Base-by-base conservation (phyloP, 306 rosid species). In the Glycine soja region DNA sequence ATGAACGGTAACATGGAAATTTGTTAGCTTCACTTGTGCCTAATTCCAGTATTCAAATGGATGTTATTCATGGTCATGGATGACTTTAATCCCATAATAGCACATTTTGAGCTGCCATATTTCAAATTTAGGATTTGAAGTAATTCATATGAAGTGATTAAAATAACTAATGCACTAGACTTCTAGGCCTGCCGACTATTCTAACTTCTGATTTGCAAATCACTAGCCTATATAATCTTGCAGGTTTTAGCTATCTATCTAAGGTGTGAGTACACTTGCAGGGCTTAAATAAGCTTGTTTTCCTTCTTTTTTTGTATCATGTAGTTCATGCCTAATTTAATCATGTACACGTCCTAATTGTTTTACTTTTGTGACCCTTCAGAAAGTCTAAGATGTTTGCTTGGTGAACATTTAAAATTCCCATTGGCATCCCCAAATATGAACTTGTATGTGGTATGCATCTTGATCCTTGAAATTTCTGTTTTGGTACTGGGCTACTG, bases 321-420 rank as follows among this genome's bases (percentile, higher is more conserved):
- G 12, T 75, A 9, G 13, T 46, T 76, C n/a, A 0, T 62, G 14
- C 38, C 7, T 46, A 14, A 34, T 76, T 34, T 62, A 59, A 61
- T 75, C 32, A n/a, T 76, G 36, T 61, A 14, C 48, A 24, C 12
- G 9, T 62, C 72, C 36, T 24, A 24, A 24, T 24, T 24, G 30
- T 24, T 24, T 46, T 76, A 13, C 19, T 61, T 42, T 77, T 9
- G 42, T 50, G 74, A 16, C 42, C 38, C 40, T 64, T 77, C 12
- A 61, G 14, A 63, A 62, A 14, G 32, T 32, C 38, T 76, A 66
- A 13, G 53, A 66, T 36, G 24, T 18, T 51, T 77, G 42, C 66
- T 66, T 53, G 64, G 30, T 51, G 51, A 77, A 77, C 53, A 66
- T 66, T 24, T 63, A 30, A 50, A 76, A 76, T 62, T 14, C 43